Percentiles rank a stretch among this genome's conserved stretches.
Evolutionary conservation across 139 green algal species (phyloP).

Genomic region (Chlamydomonas schloesseri): DNA sequence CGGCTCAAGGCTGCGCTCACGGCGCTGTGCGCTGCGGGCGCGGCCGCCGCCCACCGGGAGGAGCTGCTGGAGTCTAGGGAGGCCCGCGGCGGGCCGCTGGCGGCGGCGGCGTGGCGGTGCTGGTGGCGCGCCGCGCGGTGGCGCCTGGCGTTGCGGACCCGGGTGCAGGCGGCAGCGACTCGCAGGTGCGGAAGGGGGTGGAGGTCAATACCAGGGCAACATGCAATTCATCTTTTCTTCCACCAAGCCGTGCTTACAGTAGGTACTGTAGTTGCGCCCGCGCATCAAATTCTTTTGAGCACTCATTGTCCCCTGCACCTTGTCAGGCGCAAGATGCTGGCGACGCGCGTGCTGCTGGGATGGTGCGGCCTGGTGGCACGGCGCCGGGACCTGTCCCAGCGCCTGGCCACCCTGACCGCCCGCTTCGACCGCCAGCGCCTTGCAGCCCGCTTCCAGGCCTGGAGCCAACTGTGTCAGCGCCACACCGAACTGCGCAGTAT

Average conservation of each 20-base stretch:
- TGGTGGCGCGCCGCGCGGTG: not conserved
- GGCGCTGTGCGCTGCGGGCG: not conserved
- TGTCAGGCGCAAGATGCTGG: not conserved
- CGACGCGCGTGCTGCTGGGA: not conserved
- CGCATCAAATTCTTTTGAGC: too few relatives aligned
- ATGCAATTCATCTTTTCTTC: too few relatives aligned
- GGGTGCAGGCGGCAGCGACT: not conserved
- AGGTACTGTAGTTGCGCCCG: too few relatives aligned
- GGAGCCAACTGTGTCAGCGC: not conserved
- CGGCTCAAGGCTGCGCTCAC: not conserved
- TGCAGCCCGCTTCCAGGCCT: not conserved
- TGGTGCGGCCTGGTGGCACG: not conserved
- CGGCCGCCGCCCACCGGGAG: not conserved
- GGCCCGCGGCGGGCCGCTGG: not conserved
- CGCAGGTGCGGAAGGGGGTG: not conserved
- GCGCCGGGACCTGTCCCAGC: not conserved
- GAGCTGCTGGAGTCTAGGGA: not conserved
- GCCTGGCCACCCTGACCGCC: not conserved
- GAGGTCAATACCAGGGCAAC: too few relatives aligned
- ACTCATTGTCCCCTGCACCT: too few relatives aligned
- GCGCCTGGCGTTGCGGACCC: not conserved
- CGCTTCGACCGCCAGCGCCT: not conserved
- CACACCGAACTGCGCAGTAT: not conserved
- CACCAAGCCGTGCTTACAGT: too few relatives aligned
- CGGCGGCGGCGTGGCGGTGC: constrained; percentile 15